phyloP scores from a whole-genome alignment of 331 rosid genomes.

The Prunus yedoensis region DNA sequence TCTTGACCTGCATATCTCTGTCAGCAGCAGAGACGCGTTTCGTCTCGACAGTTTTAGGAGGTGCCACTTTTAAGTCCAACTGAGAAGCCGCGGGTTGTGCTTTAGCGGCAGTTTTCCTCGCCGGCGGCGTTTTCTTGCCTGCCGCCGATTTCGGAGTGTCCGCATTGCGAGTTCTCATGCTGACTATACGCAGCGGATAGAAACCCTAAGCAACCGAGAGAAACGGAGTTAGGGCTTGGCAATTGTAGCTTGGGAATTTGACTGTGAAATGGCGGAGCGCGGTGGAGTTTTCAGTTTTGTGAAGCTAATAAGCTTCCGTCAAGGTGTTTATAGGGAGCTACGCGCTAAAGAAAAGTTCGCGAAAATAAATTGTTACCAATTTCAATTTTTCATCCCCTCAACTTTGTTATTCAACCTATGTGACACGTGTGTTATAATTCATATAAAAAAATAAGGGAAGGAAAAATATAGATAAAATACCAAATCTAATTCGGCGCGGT shows the following conservation, averaged over 20 bases:
- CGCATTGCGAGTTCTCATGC: conserved; percentile 62
- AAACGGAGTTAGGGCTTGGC: background rate
- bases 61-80: background rate
- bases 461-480: background rate
- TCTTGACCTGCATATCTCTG: conserved; percentile 40
- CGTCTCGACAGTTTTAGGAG: conserved; percentile 23
- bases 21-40: conserved; percentile 38
- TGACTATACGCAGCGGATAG: background rate
- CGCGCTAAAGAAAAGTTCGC: background rate
- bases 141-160: conserved; percentile 43
- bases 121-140: conserved; percentile 49
- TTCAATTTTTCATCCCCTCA: too few relatives aligned
- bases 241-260: background rate
- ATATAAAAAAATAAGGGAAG: too few relatives aligned
- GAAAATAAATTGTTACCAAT: too few relatives aligned
- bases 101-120: conserved; percentile 45
- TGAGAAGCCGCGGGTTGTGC: conserved; percentile 21
- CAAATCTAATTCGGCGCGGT: background rate
- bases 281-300: background rate
- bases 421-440: too few relatives aligned
- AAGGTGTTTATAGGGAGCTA: background rate
- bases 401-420: too few relatives aligned
- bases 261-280: background rate
- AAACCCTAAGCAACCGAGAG: background rate
- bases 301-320: background rate